Base-by-base conservation (phyloP, 495 filamentous ascomycete genomes). In the Podospora fimiseda region DNA sequence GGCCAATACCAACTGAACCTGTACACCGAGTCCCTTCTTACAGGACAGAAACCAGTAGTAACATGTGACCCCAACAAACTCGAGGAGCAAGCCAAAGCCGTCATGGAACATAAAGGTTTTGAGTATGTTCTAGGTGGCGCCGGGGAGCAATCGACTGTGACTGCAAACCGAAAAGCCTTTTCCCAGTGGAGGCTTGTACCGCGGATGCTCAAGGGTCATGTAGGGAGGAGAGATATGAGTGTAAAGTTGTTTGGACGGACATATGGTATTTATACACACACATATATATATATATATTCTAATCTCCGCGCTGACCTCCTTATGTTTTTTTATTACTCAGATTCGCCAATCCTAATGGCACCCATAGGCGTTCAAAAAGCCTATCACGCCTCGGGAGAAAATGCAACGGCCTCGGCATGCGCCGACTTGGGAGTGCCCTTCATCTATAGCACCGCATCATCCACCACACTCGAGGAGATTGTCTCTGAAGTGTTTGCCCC, bases 41-140 rank as follows among this genome's bases (percentile, higher is more conserved):
- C 65, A 33, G 70, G 72, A 55, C 61, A 66, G 21, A 63, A 71
- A 40, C 81, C 81, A 2, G 67, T 67, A 19, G 72, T 84, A 33
- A 84, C 80, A 0, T 84, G 81, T 2, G 76, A 85, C 53, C 81
- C 82, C 6, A 79, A 79, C 48, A 70, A 74, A 45, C 71, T 85
- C 3, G 78, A 84, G 60, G 71, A 75, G 36, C 75, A 80, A 56
- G 82, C 82, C 14, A 70, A 65, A 43, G 68, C 73, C 44, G 63
- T 65, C 37, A 68, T 85, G 56, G 64, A 67, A 19, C 61, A 63
- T 1, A 72, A 75, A 19, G 68, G 74, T 13, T 85, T 72, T 63
- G 79, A 81, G 55, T 87, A 85, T 68, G 75, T 83, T 13, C 70
- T 77, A 20, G 82, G 82, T n/a, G 81, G 81, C 14, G 83, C 82